Base-by-base conservation (phyloP, 2,329 filamentous ascomycete species). In the Colletotrichum zoysiae region DNA sequence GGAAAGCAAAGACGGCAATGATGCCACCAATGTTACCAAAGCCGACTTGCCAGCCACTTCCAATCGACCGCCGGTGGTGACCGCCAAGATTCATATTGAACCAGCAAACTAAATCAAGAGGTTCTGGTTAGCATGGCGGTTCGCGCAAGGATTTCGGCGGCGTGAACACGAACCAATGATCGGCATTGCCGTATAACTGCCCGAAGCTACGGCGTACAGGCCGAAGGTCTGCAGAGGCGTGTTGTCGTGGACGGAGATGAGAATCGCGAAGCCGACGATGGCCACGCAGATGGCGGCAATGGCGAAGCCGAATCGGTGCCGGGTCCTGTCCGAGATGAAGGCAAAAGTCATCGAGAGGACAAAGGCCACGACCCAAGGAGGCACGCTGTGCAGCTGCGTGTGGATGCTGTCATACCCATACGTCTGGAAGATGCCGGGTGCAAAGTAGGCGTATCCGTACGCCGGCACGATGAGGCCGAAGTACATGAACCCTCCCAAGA, bases 131-230 rank as follows among this genome's bases (percentile, higher is more conserved):
- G 50, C 9, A 53, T 23, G 16, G 8, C 18, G 23, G 6, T 26
- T 26, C 12, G 3, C 12, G 3, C 35, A 40, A 6, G n/a, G 33
- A 7, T 40, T 14, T 3, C 1, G 11, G n/a, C 12, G 12, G 2
- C 20, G 33, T 12, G 35, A 46, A 14, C 11, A 40, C 46, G 18
- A 30, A 56, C 61, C 40, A 8, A 95, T 89, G 40, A 97, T 91
- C 0, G 95, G 95, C 92, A 97, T 95, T n/a, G 95, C 93, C 1
- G 90, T 91, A 82, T 97, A 98, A 0, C 89, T 88, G 61, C 94
- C 94, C 83, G 91, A 91, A 2, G 93, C 92, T 61, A 97, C 89
- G 42, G 98, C 84, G 84, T 97, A 97, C 0, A 98, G 86, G 0
- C 92, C 93, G 0, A 86, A 92, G 77, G 97, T 98, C 79, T 96